Base-by-base conservation (phyloP, 179 eudicot species). In the Beta lomatogona region DNA sequence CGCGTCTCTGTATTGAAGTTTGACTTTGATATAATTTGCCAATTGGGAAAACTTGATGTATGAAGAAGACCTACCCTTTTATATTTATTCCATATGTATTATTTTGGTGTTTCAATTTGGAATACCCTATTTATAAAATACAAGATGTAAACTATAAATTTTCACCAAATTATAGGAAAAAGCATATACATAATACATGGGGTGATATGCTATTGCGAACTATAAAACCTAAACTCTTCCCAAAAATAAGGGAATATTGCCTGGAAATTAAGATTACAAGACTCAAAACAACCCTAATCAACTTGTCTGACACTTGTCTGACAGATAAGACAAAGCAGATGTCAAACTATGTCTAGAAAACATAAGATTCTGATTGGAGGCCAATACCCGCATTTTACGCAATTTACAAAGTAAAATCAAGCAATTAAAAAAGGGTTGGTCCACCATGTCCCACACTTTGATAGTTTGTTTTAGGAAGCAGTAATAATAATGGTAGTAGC, bases 371-470 rank as follows among this genome's bases (percentile, higher is more conserved):
- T 52, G 76, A 57, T 46, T 6, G 55, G 65, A 13, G 55, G 36
- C 8, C 78, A 52, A 45, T 71, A 9, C 72, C 83, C 86, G 85
- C 79, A 83, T 41, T 65, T 66, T 14, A 50, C 85, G 81, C 79
- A 78, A 15, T 22, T 58, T 10, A 31, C 28, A 9, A 52, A 78
- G 10, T 5, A 36, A n/a, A 7, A 3, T 25, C n/a, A 74, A 15
- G 9, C 22, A 54, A 54, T 55, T 74, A 31, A 16, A 28, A 6
- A 41, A 75, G 16, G 19, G 15, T 25, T 52, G 77, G 77, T 9
- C 77, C 61, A 58, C 52, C 45, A 6, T 54, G 77, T 36, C 52
- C 9, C n/a, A 25, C 44, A 15, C 66, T 75, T 75, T 75, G 14
- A 19, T 6, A 4, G 31, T 8, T 9, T 46, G 3, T 15, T 45